Percentiles rank a stretch among this genome's conserved stretches.
These are phyloP conservation scores for Aspergillus uvarum DNA, from an alignment of 2,329 filamentous ascomycete genomes.

Conservation along the genomic window DNA sequence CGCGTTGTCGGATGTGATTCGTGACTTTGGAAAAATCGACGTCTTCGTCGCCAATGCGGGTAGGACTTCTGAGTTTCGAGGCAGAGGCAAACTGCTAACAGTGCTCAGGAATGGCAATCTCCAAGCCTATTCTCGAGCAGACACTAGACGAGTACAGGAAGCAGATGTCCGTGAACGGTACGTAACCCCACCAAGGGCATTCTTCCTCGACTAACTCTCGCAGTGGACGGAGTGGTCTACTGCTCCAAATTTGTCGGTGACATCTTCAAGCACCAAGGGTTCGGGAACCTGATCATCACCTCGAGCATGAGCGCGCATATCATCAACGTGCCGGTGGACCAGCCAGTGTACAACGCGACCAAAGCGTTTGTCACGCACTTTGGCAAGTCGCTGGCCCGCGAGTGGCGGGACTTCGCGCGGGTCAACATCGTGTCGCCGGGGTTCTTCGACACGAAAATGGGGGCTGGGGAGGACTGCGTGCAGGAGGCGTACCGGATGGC, in stretches of 20 bases:
- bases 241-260: constrained; percentile 48
- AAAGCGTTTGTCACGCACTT: constrained; percentile 59
- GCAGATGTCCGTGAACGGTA: constrained; percentile 57
- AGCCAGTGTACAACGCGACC: constrained; percentile 58
- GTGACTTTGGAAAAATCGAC: constrained; percentile 47
- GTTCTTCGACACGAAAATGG: constrained; percentile 59
- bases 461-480: constrained; percentile 44
- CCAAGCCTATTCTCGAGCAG: constrained; percentile 57
- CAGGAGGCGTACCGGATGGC: constrained; percentile 52
- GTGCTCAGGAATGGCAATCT: constrained; percentile 49
- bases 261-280: constrained; percentile 45
- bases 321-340: constrained; percentile 55
- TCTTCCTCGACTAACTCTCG: neutral
- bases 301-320: constrained; percentile 52
- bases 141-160: constrained; percentile 53
- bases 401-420: constrained; percentile 59
- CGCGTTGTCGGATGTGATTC: constrained; percentile 35
- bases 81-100: neutral
- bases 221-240: constrained; percentile 50
- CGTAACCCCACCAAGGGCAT: constrained; percentile 8
- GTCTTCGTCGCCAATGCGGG: constrained; percentile 48
- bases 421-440: constrained; percentile 58
- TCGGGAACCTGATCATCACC: constrained; percentile 51
- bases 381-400: constrained; percentile 55
- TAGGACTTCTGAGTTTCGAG: constrained; percentile 9